Percentiles rank a stretch among this genome's conserved stretches.
These are phyloP conservation scores for Eutrema salsugineum DNA, from an alignment of 441 rosid species.

Conservation along the genomic window DNA sequence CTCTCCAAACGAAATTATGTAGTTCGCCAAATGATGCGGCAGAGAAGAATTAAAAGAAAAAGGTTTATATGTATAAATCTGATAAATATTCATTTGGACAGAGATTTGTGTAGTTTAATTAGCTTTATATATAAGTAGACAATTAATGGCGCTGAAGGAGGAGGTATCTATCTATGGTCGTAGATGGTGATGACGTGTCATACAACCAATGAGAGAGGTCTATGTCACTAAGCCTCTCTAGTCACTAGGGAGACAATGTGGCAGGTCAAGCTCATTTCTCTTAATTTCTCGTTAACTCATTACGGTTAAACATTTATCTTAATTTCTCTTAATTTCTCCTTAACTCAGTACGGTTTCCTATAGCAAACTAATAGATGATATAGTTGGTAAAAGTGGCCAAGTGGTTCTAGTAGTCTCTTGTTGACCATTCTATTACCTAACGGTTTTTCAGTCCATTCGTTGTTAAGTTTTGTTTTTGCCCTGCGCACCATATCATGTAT, in stretches of 20 bases:
- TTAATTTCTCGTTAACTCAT: not conserved
- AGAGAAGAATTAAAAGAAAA: not conserved
- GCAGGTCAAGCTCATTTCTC: conserved; percentile 27
- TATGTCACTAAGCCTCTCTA: conserved; percentile 9
- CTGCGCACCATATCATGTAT: not conserved
- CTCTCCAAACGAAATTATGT: not conserved
- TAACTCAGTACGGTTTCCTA: too few relatives aligned
- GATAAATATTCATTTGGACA: conserved; percentile 4
- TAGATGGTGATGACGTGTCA: conserved; percentile 28
- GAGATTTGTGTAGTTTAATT: not conserved
- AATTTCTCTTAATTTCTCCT: too few relatives aligned
- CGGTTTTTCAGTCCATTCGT: too few relatives aligned
- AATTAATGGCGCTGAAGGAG: not conserved
- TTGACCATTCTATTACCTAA: too few relatives aligned
- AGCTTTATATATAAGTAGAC: conserved; percentile 22
- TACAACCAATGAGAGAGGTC: conserved; percentile 11
- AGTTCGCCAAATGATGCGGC: not conserved
- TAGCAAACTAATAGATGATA: too few relatives aligned
- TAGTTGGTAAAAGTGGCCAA: too few relatives aligned
- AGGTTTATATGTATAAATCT: not conserved
- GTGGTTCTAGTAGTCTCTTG: too few relatives aligned
- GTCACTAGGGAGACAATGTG: conserved; percentile 28
- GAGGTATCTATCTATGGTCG: conserved; percentile 12
- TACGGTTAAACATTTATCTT: too few relatives aligned
- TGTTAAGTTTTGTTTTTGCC: too few relatives aligned